Base-by-base conservation (phyloP, 164 flowering plant species). In the Stephania japonica region DNA sequence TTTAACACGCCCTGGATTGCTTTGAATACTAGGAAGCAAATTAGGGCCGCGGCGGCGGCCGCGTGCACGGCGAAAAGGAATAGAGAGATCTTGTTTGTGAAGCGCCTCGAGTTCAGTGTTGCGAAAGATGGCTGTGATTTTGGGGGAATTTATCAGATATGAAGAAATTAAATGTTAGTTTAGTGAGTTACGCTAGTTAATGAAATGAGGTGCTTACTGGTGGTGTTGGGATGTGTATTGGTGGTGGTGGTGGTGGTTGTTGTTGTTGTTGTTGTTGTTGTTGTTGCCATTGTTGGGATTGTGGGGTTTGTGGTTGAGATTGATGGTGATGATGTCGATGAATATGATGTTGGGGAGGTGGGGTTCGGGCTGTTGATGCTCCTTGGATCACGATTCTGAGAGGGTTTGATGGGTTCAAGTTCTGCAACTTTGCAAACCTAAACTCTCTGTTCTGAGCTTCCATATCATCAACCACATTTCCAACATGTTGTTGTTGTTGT, bases 71-170 rank as follows among this genome's bases (percentile, higher is more conserved):
- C 70, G 79, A 91, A 94, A 19, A 94, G 21, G 59, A 91, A 80
- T 25, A 92, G 83, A 42, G 90, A 84, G 7, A 89, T 83, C 70
- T 78, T 85, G 82, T 94, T 88, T 19, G 97, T 92, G 81, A 83
- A 92, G 2, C 43, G 27, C 71, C 80, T 86, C 59, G 97, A 87
- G 75, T 92, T 94, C 79, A 94, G 70, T 21, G 91, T 72, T 19
- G 78, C 43, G 25, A 80, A 12, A 18, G 90, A 72, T 73, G 70
- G 88, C 88, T 84, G 90, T 3, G 26, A 18, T n/a, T 32, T 3
- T 9, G 53, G 16, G 16, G 38, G 38, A 1, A 32, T 32, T 32
- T 0, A 32, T 32, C 4, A 32, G 38, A n/a, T n/a, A n/a, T n/a
- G 49, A 4, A 44, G 49, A 44, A 7, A 44, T 44, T 7, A 1